Evolutionary conservation across 2,329 filamentous ascomycete genomes (phyloP).

Genomic region (Pseudogymnoascus sp.): DNA sequence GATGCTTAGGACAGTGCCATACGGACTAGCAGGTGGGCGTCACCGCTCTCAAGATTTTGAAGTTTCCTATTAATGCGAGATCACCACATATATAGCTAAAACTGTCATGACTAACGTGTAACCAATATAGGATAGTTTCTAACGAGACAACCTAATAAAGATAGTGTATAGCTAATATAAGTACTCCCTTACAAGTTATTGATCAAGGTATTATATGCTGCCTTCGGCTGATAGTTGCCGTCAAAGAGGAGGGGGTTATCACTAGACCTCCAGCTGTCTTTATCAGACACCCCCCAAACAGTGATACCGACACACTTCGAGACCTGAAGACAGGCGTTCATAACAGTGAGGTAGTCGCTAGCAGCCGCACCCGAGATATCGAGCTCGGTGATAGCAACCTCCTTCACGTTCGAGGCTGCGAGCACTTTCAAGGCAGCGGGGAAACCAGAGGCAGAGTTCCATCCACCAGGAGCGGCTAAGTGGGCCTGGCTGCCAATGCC

Average conservation of each 20-base stretch:
- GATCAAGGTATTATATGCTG: constrained; percentile 40
- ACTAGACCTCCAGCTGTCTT: constrained; percentile 45
- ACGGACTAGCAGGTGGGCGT: not conserved
- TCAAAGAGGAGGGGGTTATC: constrained; percentile 49
- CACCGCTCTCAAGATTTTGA: not conserved
- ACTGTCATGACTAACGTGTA: no score
- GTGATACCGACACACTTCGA: constrained; percentile 30
- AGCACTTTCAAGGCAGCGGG: constrained; percentile 19
- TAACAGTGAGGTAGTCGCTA: constrained; percentile 34
- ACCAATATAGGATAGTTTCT: no score
- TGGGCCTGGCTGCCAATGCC: constrained; percentile 50
- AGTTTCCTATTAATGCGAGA: no score
- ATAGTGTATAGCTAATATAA: not conserved
- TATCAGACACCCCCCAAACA: constrained; percentile 27
- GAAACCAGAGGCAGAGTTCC: constrained; percentile 25
- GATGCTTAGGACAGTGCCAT: no score
- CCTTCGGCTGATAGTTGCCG: constrained; percentile 43
- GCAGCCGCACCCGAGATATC: constrained; percentile 54
- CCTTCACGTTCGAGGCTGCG: constrained; percentile 12
- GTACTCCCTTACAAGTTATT: constrained; percentile 14
- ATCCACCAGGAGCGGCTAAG: constrained; percentile 47
- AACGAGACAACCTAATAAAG: no score
- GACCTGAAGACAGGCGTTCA: constrained; percentile 26
- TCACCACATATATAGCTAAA: no score
- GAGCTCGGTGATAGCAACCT: constrained; percentile 54